Base-by-base conservation (phyloP, 345 rosid species). In the Boechera divaricarpa region DNA sequence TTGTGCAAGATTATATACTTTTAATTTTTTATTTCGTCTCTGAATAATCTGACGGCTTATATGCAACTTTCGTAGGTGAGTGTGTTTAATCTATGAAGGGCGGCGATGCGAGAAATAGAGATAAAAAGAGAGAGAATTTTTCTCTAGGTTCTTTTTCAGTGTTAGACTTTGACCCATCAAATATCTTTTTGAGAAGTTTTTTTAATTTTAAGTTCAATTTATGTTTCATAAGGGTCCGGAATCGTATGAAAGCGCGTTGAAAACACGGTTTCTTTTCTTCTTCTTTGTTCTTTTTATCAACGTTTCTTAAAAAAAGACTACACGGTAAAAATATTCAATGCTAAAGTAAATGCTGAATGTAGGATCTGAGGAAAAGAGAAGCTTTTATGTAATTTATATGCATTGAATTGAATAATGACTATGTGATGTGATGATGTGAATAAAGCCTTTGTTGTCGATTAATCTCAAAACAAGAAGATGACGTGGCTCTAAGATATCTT, bases 291-390 rank as follows among this genome's bases (percentile, higher is more conserved):
- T 13, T 48, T 2, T 16, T 16, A 10, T 48, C 21, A n/a, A 16
- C 31, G 32, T 7, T 49, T 49, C 12, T 16, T 9, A 45, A 7
- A 56, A 28, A 28, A 13, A 29, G 18, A 6, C 13, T 29, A 29
- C 38, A 56, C 60, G 35, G 35, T 29, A 16, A 56, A 56, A 29
- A 29, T 56, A 56, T 39, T 39, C 26, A 1, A 32, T 4, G 41
- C 11, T 57, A 57, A 1, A 61, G 67, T 41, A 62, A 41, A 41
- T 62, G 32, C 21, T 62, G 66, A 38, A 36, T 61, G 45, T 12
- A 32, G 15, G 66, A 39, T 11, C 49, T 33, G 49, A 39, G 29
- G 47, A 38, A 38, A 13, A 32, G 5, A 58, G 12, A 33, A 62
- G 2, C 11, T 42, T 63, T 12, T 42, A 26, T 26, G 67, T 12